These are phyloP conservation scores for Sarcomyxa edulis DNA, from an alignment of 768 basidiomycete genomes.

Conservation along the genomic window DNA sequence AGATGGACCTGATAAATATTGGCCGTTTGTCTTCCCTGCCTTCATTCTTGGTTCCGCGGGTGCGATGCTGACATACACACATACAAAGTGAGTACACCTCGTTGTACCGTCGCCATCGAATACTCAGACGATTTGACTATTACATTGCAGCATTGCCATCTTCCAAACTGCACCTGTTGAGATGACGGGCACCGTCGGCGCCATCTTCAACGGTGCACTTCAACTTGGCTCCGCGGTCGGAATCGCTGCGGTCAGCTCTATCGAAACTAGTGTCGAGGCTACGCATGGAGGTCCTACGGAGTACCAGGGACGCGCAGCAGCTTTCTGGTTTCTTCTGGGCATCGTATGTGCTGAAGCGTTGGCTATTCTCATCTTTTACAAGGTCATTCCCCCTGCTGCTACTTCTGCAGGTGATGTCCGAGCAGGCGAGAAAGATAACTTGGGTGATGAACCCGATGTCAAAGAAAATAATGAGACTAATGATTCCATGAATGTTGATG, in stretches of 20 bases:
- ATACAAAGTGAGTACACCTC: conserved; percentile 36
- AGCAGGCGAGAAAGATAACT: no score
- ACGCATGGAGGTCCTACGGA: no score
- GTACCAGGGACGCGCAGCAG: no score
- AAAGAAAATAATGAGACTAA: no score
- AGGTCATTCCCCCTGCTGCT: no score
- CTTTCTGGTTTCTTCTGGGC: no score
- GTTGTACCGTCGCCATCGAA: not conserved
- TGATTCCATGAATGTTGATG: no score
- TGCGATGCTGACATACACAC: conserved; percentile 37
- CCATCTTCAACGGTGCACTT: conserved; percentile 49
- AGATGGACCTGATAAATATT: conserved; percentile 36
- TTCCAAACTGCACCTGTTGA: conserved; percentile 41
- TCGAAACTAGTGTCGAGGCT: conserved; percentile 37
- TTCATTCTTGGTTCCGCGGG: conserved; percentile 44
- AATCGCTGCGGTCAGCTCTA: conserved; percentile 41
- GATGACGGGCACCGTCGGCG: conserved; percentile 50
- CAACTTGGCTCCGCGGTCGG: conserved; percentile 50
- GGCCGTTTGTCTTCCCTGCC: conserved; percentile 43
- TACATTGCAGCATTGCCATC: conserved; percentile 42
- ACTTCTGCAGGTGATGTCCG: no score
- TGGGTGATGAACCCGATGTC: no score
- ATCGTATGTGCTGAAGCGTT: no score
- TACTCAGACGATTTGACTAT: no score
- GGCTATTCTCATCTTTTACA: no score